Percentiles rank a stretch among this genome's conserved stretches.
Conservation (phyloP, 306 rosid species). For the Cicer arietinum region DNA sequence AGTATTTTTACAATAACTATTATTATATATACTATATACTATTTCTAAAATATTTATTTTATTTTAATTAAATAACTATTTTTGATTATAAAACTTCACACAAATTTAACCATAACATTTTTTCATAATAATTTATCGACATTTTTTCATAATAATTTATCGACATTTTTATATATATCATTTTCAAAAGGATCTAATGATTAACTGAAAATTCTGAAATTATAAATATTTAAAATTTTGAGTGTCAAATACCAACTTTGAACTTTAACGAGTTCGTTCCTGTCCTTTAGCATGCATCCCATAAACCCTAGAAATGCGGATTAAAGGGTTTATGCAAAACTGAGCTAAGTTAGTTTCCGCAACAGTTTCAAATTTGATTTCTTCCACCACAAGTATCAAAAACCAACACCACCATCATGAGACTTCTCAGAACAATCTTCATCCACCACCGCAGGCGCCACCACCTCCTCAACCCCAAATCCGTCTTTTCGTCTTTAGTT, state of each 20-base stretch:
- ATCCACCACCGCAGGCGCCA: constrained; percentile 46
- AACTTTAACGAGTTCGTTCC: background rate
- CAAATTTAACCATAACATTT: no score
- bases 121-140: no score
- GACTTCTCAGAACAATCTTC: constrained; percentile 58
- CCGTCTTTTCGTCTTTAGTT: constrained; percentile 13
- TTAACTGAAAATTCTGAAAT: no score
- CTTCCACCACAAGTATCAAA: background rate
- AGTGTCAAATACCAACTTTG: background rate
- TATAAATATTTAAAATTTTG: no score
- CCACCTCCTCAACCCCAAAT: constrained; percentile 37
- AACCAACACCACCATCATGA: constrained; percentile 43
- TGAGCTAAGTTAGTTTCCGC: background rate
- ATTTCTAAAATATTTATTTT: no score
- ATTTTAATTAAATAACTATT: no score
- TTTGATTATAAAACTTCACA: no score
- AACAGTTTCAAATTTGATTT: background rate
- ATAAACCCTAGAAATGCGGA: constrained; percentile 16
- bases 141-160: no score
- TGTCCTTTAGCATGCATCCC: background rate
- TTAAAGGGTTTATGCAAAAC: background rate
- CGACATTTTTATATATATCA: no score
- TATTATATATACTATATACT: no score
- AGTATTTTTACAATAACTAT: no score
- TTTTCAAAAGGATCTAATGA: no score